Percentiles rank a stretch among this genome's conserved stretches.
Evolutionary conservation across 371 early-diverging fungal genomes (phyloP).

Genomic region (Entomophthora muscae): DNA sequence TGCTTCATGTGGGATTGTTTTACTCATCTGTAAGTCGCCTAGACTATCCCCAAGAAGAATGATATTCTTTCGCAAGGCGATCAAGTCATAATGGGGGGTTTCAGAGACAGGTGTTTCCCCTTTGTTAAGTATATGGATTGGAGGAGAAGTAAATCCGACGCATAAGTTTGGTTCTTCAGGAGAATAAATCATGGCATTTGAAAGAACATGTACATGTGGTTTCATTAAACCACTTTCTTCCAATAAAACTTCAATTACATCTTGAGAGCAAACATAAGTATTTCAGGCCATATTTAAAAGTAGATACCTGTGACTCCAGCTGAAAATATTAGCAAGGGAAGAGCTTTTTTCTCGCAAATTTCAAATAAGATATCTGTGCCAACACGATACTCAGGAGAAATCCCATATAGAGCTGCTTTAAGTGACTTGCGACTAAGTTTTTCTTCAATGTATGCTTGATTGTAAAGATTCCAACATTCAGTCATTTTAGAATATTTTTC

Average conservation of each 20-base stretch:
- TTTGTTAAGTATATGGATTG: conserved; percentile 66
- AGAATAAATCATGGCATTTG: conserved; percentile 50
- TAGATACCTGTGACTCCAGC: conserved; percentile 1
- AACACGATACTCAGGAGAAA: background rate
- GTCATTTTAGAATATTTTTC: background rate
- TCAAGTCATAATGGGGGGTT: conserved; percentile 19
- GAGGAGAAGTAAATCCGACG: conserved; percentile 34
- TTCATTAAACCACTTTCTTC: conserved; percentile 17
- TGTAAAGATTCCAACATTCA: background rate
- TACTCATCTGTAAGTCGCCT: conserved; percentile 57
- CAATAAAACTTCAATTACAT: conserved; percentile 42
- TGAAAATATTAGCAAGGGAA: background rate
- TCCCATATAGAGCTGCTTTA: background rate
- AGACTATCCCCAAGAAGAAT: conserved; percentile 54
- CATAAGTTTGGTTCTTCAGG: conserved; percentile 19
- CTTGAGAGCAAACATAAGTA: conserved; percentile 9
- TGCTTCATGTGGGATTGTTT: conserved; percentile 30
- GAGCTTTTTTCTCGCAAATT: background rate
- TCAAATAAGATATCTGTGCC: background rate
- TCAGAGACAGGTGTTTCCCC: conserved; percentile 32
- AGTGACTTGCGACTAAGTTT: background rate
- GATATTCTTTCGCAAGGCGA: conserved; percentile 25
- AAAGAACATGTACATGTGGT: conserved; percentile 47
- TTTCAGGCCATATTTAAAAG: background rate
- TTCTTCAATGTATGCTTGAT: background rate